Evolutionary conservation across 371 early-diverging fungal genomes (phyloP).

Genomic region (Fennellomyces sp.): DNA sequence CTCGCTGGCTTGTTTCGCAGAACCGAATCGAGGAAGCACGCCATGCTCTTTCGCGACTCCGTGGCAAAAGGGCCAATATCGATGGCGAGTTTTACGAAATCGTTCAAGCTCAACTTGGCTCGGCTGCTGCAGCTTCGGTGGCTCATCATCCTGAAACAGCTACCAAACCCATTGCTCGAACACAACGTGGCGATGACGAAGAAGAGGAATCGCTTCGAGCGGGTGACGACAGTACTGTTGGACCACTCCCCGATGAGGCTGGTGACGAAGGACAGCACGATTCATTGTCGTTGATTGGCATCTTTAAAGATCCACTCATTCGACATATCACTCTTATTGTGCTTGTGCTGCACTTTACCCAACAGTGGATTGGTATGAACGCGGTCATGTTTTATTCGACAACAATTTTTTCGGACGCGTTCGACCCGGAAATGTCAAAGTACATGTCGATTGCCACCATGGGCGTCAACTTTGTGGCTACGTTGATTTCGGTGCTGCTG

Average conservation of each 20-base stretch:
- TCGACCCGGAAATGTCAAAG: constrained; percentile 46
- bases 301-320: constrained; percentile 38
- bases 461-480: constrained; percentile 58
- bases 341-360: constrained; percentile 61
- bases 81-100: constrained; percentile 65
- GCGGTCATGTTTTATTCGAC: constrained; percentile 81
- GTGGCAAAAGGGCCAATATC: constrained; percentile 46
- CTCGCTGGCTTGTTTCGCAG: constrained; percentile 68
- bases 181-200: not conserved
- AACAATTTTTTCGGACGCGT: constrained; percentile 52
- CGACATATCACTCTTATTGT: constrained; percentile 52
- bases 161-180: not conserved
- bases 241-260: not conserved
- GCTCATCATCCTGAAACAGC: not conserved
- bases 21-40: constrained; percentile 59
- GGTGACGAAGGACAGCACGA: constrained; percentile 19
- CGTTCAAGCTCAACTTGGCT: constrained; percentile 42
- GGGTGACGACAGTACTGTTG: not conserved
- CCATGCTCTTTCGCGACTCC: constrained; percentile 50
- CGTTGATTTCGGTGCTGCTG: constrained; percentile 53
- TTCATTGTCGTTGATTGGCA: constrained; percentile 23
- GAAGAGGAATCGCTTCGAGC: constrained; percentile 5
- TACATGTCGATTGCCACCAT: constrained; percentile 60
- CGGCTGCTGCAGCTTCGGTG: constrained; percentile 12
- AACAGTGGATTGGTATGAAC: constrained; percentile 88